Evolutionary conservation across 2,329 filamentous ascomycete genomes (phyloP), one percentile per base, ranked within the genome.

Genomic region (Rugonectria rugulosa): DNA sequence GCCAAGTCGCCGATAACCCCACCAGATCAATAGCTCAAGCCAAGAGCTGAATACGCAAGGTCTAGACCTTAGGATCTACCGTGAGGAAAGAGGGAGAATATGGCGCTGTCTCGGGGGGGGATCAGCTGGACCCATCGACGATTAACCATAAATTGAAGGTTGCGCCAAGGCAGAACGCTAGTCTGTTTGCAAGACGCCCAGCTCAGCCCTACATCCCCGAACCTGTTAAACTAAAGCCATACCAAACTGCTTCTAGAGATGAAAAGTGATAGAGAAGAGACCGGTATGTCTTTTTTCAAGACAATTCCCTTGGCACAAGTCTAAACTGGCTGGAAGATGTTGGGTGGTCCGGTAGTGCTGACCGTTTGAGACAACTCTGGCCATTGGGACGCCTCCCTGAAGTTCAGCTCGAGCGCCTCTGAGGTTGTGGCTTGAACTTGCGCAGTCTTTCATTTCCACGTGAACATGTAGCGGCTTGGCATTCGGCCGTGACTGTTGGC

Each of bases 101-200:
- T n/a, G n/a, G n/a, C n/a, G n/a, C n/a, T n/a, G n/a, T n/a, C n/a
- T n/a, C n/a, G n/a, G n/a, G n/a, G n/a, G n/a, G n/a, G n/a, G n/a
- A n/a, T n/a, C n/a, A n/a, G n/a, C n/a, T n/a, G n/a, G n/a, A n/a
- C n/a, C n/a, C n/a, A n/a, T n/a, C n/a, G n/a, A n/a, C n/a, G n/a
- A n/a, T n/a, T 46, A 46, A 46, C 43, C 43, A 46, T 46, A 46
- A 46, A 46, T 46, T 24, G 24, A 46, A 34, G 36, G 17, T 46
- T 36, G 17, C 20, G 12, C 31, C 5, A 21, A 14, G 21, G n/a
- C 29, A 26, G 17, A 31, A 17, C 20, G 20, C 43, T 36, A 46
- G 29, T 8, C 14, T 6, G 19, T 34, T 36, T 24, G 5, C n/a
- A 24, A 20, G n/a, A 24, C 43, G 14, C 43, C 21, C 36, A 21